A percentile compares a stretch with the other conserved stretches of the same genome.
Conservation (phyloP, 202 grass and related monocot genomes). For the Setaria italica region DNA sequence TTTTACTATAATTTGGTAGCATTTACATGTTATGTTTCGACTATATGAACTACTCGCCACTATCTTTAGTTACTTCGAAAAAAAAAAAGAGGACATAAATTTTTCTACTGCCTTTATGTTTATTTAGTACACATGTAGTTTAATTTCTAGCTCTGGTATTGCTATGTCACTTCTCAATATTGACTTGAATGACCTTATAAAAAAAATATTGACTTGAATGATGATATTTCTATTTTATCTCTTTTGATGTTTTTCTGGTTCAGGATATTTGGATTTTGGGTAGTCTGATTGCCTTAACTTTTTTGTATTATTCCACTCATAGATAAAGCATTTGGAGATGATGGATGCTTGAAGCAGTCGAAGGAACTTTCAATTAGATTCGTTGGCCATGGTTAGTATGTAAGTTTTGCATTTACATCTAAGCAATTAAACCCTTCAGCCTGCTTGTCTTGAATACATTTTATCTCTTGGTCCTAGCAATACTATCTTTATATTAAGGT, state of each 20-base stretch:
- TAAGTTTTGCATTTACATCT: not conserved
- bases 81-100: not conserved
- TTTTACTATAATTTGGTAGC: not conserved
- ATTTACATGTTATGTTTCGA: not conserved
- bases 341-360: slow-evolving; percentile 84
- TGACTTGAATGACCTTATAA: not conserved
- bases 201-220: not conserved
- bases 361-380: slow-evolving; percentile 97
- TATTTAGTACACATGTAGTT: not conserved
- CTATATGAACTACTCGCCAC: not conserved
- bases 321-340: slow-evolving; percentile 91
- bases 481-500: not conserved
- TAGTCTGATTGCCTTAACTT: not conserved
- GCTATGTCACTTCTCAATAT: slow-evolving; percentile 1
- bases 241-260: not conserved
- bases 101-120: not conserved
- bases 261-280: not conserved
- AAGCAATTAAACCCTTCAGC: not conserved
- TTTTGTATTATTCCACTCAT: slow-evolving; percentile 16
- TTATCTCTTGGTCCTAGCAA: not conserved
- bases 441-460: not conserved
- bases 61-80: not conserved
- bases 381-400: slow-evolving; percentile 84
- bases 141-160: not conserved
- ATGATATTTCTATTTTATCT: not conserved